Conservation (phyloP, 352 stramenopile genomes). For the Albugo candida region DNA sequence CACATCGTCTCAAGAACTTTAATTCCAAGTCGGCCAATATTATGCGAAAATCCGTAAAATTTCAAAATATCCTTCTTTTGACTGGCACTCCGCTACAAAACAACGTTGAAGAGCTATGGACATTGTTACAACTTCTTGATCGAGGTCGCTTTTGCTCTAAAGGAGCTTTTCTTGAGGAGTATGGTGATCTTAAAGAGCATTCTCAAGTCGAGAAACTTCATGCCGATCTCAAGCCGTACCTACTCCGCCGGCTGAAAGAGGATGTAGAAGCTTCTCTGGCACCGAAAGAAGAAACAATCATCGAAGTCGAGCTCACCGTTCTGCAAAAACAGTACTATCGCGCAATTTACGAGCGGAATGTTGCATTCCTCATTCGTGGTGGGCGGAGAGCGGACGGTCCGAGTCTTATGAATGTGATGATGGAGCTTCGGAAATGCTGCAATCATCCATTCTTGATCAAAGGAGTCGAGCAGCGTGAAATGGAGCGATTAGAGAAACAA, state of each 20-base stretch:
- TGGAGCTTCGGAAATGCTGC: slow-evolving; percentile 90
- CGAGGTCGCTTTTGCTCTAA: slow-evolving; percentile 82
- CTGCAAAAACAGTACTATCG: slow-evolving; percentile 84
- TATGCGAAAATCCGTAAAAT: slow-evolving; percentile 58
- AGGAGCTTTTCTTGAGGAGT: slow-evolving; percentile 87
- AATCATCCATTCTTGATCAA: slow-evolving; percentile 89
- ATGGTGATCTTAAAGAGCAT: slow-evolving; percentile 84
- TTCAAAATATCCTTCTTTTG: slow-evolving; percentile 74
- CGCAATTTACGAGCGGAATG: slow-evolving; percentile 87
- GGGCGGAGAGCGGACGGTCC: slow-evolving; percentile 46
- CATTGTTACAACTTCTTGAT: slow-evolving; percentile 97
- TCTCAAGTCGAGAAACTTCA: slow-evolving; percentile 79
- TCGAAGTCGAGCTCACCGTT: slow-evolving; percentile 81
- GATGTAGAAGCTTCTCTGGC: slow-evolving; percentile 79
- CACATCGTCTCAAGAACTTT: slow-evolving; percentile 96
- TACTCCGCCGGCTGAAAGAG: slow-evolving; percentile 78
- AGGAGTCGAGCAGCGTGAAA: slow-evolving; percentile 67
- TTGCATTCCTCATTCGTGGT: slow-evolving; percentile 70
- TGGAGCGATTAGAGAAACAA: slow-evolving; percentile 19
- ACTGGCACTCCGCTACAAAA: slow-evolving; percentile 84
- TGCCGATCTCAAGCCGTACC: slow-evolving; percentile 60
- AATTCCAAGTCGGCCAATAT: slow-evolving; percentile 88
- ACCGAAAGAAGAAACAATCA: slow-evolving; percentile 79
- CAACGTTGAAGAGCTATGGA: slow-evolving; percentile 90
- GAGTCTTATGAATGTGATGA: slow-evolving; percentile 83